Percentiles rank a stretch among this genome's conserved stretches.
phyloP scores from a whole-genome alignment of 331 rosid species.

The Stylosanthes scabra region DNA sequence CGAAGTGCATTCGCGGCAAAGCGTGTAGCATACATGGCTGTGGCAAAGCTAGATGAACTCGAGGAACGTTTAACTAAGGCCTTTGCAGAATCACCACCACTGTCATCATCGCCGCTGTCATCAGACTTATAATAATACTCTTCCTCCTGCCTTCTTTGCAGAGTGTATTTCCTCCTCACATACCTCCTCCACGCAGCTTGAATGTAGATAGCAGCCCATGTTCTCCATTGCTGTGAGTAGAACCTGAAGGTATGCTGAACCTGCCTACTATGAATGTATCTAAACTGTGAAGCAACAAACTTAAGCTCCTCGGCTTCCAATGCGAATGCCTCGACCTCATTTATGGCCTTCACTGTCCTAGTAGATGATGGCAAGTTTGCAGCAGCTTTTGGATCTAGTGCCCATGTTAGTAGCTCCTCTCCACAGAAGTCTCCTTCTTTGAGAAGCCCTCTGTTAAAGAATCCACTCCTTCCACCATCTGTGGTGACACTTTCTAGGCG shows the following conservation, averaged over 20 bases:
- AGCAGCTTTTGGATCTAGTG: conserved; percentile 75
- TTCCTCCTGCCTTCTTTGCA: conserved; percentile 61
- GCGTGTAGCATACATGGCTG: conserved; percentile 68
- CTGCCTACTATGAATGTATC: conserved; percentile 77
- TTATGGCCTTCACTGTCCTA: conserved; percentile 73
- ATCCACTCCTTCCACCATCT: conserved; percentile 96
- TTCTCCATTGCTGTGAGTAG: conserved; percentile 95
- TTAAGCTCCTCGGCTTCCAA: conserved; percentile 86
- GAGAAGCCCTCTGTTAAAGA: conserved; percentile 81
- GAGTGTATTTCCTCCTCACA: conserved; percentile 49
- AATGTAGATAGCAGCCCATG: conserved; percentile 83
- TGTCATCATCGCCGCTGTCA: neutral
- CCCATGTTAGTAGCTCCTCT: conserved; percentile 90
- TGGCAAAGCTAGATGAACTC: conserved; percentile 48
- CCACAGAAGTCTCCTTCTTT: conserved; percentile 89
- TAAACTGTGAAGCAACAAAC: conserved; percentile 85
- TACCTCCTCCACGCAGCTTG: conserved; percentile 85
- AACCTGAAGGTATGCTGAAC: conserved; percentile 76
- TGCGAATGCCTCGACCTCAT: conserved; percentile 91
- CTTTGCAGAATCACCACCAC: conserved; percentile 24
- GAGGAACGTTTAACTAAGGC: conserved; percentile 25
- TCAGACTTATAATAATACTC: conserved; percentile 46
- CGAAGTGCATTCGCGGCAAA: conserved; percentile 79
- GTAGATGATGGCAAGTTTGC: conserved; percentile 84
- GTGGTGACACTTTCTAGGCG: conserved; percentile 83